A percentile compares a stretch with the other conserved stretches of the same genome.
phyloP scores from a whole-genome alignment of 768 basidiomycete species.

The Tulasnella sp. region DNA sequence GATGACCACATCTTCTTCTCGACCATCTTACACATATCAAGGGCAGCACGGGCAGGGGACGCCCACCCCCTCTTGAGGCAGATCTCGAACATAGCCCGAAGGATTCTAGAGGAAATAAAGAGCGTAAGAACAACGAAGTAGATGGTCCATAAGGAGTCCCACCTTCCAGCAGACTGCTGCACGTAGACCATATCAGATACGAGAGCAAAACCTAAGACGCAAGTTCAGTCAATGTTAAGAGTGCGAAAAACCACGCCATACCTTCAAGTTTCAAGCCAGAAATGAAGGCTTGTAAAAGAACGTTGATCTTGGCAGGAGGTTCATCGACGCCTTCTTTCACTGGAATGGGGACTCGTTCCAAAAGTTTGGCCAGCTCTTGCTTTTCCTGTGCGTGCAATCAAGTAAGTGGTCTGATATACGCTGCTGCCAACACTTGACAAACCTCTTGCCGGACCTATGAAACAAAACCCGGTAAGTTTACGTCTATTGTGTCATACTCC shows the following conservation, averaged over 20 bases:
- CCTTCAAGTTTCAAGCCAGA: constrained; percentile 91
- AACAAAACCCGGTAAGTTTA: constrained; percentile 11
- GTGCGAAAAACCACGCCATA: constrained; percentile 31
- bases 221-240: not conserved
- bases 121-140: not conserved
- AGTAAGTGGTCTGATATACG: not conserved
- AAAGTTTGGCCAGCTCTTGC: constrained; percentile 79
- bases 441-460: constrained; percentile 64
- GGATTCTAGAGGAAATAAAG: constrained; percentile 51
- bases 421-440: constrained; percentile 20
- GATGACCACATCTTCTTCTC: constrained; percentile 92
- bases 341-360: constrained; percentile 94
- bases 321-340: constrained; percentile 97
- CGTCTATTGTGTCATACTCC: constrained; percentile 4
- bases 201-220: constrained; percentile 63
- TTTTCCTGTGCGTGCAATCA: constrained; percentile 55
- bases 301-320: constrained; percentile 95
- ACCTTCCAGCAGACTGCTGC: constrained; percentile 94
- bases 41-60: constrained; percentile 80
- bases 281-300: constrained; percentile 89
- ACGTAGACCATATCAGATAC: constrained; percentile 95
- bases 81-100: constrained; percentile 96
- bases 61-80: constrained; percentile 99
- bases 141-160: constrained; percentile 29
- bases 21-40: constrained; percentile 96